These are phyloP conservation scores for Boletus holoroseus DNA, from an alignment of 1,284 basidiomycete genomes.

Conservation along the genomic window DNA sequence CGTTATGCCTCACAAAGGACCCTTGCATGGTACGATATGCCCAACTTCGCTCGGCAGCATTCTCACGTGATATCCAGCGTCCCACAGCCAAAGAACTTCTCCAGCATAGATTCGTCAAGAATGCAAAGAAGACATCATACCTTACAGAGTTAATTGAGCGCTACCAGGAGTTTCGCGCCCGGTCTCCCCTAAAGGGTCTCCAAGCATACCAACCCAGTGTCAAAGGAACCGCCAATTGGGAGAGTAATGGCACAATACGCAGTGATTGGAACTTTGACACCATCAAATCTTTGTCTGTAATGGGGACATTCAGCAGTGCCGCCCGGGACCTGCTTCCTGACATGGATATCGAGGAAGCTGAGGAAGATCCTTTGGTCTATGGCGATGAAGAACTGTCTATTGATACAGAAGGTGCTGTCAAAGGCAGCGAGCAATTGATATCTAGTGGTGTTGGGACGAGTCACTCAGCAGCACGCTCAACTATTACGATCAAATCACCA, in stretches of 20 bases:
- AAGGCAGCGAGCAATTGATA: constrained; percentile 53
- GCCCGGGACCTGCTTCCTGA: constrained; percentile 59
- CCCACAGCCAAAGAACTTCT: constrained; percentile 88
- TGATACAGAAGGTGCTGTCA: constrained; percentile 54
- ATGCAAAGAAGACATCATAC: constrained; percentile 74
- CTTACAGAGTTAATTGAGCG: constrained; percentile 85
- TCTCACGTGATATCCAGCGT: constrained; percentile 48
- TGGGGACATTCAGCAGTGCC: constrained; percentile 69
- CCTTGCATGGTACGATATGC: constrained; percentile 57
- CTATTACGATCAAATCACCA: constrained; percentile 56
- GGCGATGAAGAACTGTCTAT: constrained; percentile 53
- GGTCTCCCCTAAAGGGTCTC: constrained; percentile 51
- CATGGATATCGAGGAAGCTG: constrained; percentile 49
- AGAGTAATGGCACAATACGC: constrained; percentile 63
- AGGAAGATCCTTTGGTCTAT: constrained; percentile 38
- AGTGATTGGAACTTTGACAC: constrained; percentile 98
- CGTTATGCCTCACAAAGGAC: constrained; percentile 90
- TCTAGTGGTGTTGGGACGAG: constrained; percentile 47
- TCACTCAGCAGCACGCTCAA: constrained; percentile 56
- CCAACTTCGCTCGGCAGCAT: constrained; percentile 2
- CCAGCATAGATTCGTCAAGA: constrained; percentile 86
- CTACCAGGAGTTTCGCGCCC: constrained; percentile 63
- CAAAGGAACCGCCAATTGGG: constrained; percentile 57
- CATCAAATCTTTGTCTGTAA: constrained; percentile 63
- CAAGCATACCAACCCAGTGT: constrained; percentile 52